A percentile compares a stretch with the other conserved stretches of the same genome.
Conservation (phyloP, 2,329 filamentous ascomycete species). For the Hypoxylon sp. region DNA sequence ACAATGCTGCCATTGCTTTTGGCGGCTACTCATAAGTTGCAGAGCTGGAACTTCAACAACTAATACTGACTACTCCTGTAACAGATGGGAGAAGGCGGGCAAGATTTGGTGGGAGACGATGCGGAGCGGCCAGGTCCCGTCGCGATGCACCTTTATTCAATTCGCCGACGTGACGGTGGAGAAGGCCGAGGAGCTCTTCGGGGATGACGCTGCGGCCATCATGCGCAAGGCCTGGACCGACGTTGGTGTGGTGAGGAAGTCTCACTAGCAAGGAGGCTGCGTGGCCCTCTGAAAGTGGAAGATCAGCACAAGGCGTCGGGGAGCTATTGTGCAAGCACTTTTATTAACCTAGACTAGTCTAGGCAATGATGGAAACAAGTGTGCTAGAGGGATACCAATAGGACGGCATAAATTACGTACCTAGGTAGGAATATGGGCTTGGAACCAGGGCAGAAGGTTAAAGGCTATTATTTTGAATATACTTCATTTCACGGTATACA, state of each 20-base stretch:
- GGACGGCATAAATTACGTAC: no score
- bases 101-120: slow-evolving; percentile 62
- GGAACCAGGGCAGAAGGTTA: no score
- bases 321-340: no score
- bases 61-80: not conserved
- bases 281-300: not conserved
- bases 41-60: no score
- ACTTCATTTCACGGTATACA: no score
- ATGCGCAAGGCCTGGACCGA: slow-evolving; percentile 57
- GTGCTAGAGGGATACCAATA: no score
- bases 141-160: slow-evolving; percentile 54
- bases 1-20: slow-evolving; percentile 55
- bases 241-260: slow-evolving; percentile 54
- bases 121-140: slow-evolving; percentile 52
- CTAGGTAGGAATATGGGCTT: no score
- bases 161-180: slow-evolving; percentile 59
- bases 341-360: no score
- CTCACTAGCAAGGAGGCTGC: slow-evolving; percentile 21
- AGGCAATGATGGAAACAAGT: no score
- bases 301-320: no score
- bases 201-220: slow-evolving; percentile 51
- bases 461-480: no score
- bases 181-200: slow-evolving; percentile 54
- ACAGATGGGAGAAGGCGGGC: slow-evolving; percentile 62
- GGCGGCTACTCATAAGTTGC: slow-evolving; percentile 53